Base-by-base conservation (phyloP, 805 yeast species). In the Candida boidinii region DNA sequence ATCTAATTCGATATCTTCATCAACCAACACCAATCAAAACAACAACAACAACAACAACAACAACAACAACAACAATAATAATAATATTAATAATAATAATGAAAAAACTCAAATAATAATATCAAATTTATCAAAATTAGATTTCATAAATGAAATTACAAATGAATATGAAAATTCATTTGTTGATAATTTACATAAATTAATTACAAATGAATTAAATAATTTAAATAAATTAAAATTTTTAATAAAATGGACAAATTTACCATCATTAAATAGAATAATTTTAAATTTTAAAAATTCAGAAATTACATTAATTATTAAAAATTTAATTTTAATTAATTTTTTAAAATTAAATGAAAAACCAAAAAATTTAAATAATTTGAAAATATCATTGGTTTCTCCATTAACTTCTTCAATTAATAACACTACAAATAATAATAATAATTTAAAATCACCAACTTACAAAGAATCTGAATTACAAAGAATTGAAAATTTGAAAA, bases 91-190 rank as follows among this genome's bases (percentile, higher is more conserved):
- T 19, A 19, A 19, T 19, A 19, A 19, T 19, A 7, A 7, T 6
- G 21, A 11, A 13, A 32, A 20, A 26, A 32, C 35, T 14, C 29
- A 26, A 15, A 26, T 32, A 6, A 32, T 32, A 4, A n/a, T 32
- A 5, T 32, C 30, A 16, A 32, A 26, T 13, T 17, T 32, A 4
- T n/a, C 30, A 6, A 22, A 18, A n/a, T 4, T 15, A 10, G 30
- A 31, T 19, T 26, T 31, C 18, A n/a, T n/a, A n/a, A n/a, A n/a
- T n/a, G n/a, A n/a, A n/a, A n/a, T n/a, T n/a, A n/a, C n/a, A n/a
- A n/a, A n/a, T n/a, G n/a, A n/a, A n/a, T 6, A 9, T 7, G 21
- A 16, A n/a, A 10, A 9, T 20, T 7, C 5, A 5, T 15, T 10
- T 16, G 24, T 21, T n/a, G 15, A 10, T 16, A 24, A 14, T 7